A percentile compares a stretch with the other conserved stretches of the same genome.
Conservation (phyloP, 139 green algal species). For the Zygnema cylindricum region DNA sequence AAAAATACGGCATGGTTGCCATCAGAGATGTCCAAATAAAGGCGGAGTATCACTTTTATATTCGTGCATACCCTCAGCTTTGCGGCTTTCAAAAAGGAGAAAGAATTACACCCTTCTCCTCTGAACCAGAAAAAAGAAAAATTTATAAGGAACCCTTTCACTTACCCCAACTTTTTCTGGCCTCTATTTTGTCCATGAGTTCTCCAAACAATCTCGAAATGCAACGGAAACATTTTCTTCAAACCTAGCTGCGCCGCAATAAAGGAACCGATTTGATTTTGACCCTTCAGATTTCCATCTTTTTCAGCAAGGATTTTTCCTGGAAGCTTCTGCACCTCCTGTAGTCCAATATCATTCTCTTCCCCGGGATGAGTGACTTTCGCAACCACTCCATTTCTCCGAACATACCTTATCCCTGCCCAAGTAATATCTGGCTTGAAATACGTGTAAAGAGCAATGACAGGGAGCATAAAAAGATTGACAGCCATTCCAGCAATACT, state of each 20-base stretch:
- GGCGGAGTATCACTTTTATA: too few relatives aligned
- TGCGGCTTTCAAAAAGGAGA: too few relatives aligned
- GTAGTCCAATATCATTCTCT: background rate
- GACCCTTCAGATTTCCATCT: background rate
- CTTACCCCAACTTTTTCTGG: background rate
- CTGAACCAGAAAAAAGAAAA: too few relatives aligned
- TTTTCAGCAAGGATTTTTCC: slow-evolving; percentile 7
- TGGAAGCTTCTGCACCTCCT: slow-evolving; percentile 14
- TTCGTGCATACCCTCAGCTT: too few relatives aligned
- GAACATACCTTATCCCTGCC: slow-evolving; percentile 40
- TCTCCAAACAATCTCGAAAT: background rate
- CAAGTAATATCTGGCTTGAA: slow-evolving; percentile 35
- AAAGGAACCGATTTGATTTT: background rate
- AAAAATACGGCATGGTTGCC: too few relatives aligned
- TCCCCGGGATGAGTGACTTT: slow-evolving; percentile 17
- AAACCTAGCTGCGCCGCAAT: background rate
- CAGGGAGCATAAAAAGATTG: slow-evolving; percentile 27
- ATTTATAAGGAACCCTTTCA: too few relatives aligned
- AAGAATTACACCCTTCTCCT: too few relatives aligned
- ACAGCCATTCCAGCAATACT: slow-evolving; percentile 24
- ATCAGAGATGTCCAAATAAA: too few relatives aligned
- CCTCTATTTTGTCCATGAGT: background rate
- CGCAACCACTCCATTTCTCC: slow-evolving; percentile 8
- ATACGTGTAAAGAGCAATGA: slow-evolving; percentile 42
- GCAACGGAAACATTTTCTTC: background rate